These are phyloP conservation scores for Cyberlindnera samutprakarnensis DNA, from an alignment of 805 yeast genomes.

Conservation along the genomic window DNA sequence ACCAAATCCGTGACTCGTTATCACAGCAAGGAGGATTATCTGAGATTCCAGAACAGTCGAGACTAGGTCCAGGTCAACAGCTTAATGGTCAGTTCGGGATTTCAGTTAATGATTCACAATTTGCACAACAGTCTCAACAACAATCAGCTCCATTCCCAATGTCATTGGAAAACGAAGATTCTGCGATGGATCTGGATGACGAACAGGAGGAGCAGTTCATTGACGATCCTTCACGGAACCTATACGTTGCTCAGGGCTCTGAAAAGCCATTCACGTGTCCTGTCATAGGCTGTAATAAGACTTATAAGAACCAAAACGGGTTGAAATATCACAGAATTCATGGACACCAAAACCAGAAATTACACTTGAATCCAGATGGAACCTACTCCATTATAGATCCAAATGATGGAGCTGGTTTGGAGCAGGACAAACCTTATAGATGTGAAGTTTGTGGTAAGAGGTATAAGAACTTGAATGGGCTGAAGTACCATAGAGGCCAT, in stretches of 20 bases:
- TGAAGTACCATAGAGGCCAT: conserved; percentile 96
- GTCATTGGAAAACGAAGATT: conserved; percentile 23
- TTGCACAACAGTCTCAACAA: conserved; percentile 5
- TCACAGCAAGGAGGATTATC: conserved; percentile 2
- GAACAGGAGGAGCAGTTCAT: conserved; percentile 72
- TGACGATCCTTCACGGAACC: conserved; percentile 93
- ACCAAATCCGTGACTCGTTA: conserved; percentile 11
- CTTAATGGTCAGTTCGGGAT: too few relatives aligned
- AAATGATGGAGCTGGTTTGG: conserved; percentile 89
- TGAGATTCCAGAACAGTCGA: neutral
- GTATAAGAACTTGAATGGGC: conserved; percentile 91
- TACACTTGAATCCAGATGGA: conserved; percentile 89
- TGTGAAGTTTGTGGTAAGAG: conserved; percentile 98
- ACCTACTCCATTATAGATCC: conserved; percentile 91
- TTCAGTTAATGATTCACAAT: neutral
- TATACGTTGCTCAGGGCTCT: conserved; percentile 90
- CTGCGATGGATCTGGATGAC: conserved; percentile 33
- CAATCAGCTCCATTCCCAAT: conserved; percentile 26
- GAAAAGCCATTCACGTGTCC: conserved; percentile 96
- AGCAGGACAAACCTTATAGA: conserved; percentile 95
- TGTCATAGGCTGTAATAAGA: conserved; percentile 95
- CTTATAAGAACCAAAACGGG: conserved; percentile 96
- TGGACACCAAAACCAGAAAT: conserved; percentile 94
- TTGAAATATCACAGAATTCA: conserved; percentile 91
- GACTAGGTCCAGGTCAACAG: too few relatives aligned